Evolutionary conservation across 1,284 basidiomycete species (phyloP), one percentile per base, ranked within the genome.

Genomic region (Melampsora larici-populina): DNA sequence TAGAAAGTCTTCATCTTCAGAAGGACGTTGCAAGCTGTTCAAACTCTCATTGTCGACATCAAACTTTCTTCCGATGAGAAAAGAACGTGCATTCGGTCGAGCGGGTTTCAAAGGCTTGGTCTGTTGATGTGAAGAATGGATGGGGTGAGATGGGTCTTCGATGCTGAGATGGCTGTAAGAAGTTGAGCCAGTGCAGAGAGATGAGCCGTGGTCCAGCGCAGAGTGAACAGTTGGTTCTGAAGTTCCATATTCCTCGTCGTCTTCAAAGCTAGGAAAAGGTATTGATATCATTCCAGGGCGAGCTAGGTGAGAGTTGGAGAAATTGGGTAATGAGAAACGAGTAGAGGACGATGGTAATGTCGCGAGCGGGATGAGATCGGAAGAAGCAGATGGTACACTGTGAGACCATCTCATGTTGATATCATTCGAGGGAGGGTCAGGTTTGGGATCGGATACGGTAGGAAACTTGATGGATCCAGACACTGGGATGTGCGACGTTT

Each of bases 241-340:
- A 15, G 29, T 60, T 24, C 24, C 55, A 24, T 60, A 69, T 55
- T 76, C 74, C 43, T 40, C 74, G 24, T 76, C 74, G n/a, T 76
- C 74, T 68, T 76, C 74, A 48, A 76, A 76, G 33, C 74, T 76
- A 17, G 74, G 74, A 29, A 76, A 76, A 24, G 74, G 74, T 21
- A 76, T 76, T 40, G 46, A 58, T 40, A 60, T 60, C 55, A 60
- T 17, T 60, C 55, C n/a, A 13, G 24, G 24, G 5, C 55, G 1
- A 26, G 2, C 9, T 24, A 60, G 55, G 21, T 24, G 55, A 60
- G 21, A 60, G 29, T 24, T 60, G n/a, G 55, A 60, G n/a, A 60
- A 60, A 60, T n/a, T 60, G 1, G 55, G 55, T 26, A 60, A 26
- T 24, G 55, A 60, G 55, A 29, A 24, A 29, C 55, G 55, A 29